Evolutionary conservation across 768 basidiomycete genomes (phyloP), one percentile per base, ranked within the genome.

Genomic region (Tricholoma saponaceum): DNA sequence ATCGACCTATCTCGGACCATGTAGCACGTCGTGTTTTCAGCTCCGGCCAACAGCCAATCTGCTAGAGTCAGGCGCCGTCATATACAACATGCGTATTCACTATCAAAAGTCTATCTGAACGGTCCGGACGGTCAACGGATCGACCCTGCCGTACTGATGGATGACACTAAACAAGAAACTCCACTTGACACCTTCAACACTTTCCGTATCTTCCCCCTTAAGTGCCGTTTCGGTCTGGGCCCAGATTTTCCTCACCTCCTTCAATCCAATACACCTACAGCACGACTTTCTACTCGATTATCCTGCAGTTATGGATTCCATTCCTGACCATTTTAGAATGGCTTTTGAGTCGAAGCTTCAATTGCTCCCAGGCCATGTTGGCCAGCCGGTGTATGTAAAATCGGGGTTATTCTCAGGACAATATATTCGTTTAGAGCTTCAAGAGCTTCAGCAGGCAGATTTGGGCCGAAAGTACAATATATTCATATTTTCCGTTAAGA

Each of bases 371-470:
- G n/a, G 47, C 6, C 30, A 28, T 8, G n/a, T 50, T 5, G 47
- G 47, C 25, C 47, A 50, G 18, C 47, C 47, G 9, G 16, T 50
- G 26, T 30, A 30, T 28, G 3, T 50, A 1, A 28, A 10, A 18
- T 68, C 74, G 56, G 87, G 87, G 6, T 79, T 80, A 62, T 85
- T 88, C 62, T 66, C 69, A n/a, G 74, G 74, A 26, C 67, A 73
- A 51, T 72, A 70, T 25, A 71, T 87, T 33, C 83, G 81, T 39
- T 75, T 79, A 39, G 79, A 84, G 63, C 73, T 85, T 60, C 61
- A 74, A 49, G 87, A 87, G 67, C 67, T 85, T 30, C 87, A 89
- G 69, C 84, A 86, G 64, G 85, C 87, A 12, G 78, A 86, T 66
- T 66, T 83, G 44, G 87, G 86, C 20, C 74, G 87, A 68, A 89